Percentiles rank a stretch among this genome's conserved stretches.
Evolutionary conservation across 1,139 yeast species (phyloP).

Genomic region (Lipomyces yarrowii): DNA sequence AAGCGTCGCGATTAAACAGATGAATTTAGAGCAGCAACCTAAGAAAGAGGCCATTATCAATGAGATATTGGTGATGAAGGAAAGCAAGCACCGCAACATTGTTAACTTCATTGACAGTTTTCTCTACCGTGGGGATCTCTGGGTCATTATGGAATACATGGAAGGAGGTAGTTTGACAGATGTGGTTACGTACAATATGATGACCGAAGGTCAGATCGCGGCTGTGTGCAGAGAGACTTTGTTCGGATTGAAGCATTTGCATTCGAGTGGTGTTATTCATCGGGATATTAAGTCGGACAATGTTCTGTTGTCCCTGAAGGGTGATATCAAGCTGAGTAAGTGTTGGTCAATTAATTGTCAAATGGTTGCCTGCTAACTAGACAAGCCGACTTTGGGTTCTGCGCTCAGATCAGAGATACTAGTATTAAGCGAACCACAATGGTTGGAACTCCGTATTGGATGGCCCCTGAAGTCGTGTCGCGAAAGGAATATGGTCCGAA

Average conservation of each 20-base stretch:
- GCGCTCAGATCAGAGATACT: conserved; percentile 91
- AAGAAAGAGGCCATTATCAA: conserved; percentile 91
- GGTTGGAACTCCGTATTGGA: conserved; percentile 99
- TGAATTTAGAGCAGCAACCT: conserved; percentile 91
- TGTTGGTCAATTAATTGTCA: conserved; percentile 38
- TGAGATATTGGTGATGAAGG: conserved; percentile 95
- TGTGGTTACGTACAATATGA: conserved; percentile 90
- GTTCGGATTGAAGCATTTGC: conserved; percentile 78
- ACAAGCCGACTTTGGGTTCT: conserved; percentile 62
- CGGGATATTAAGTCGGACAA: conserved; percentile 96
- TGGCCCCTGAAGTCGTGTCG: conserved; percentile 98
- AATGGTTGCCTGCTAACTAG: not conserved
- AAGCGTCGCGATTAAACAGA: conserved; percentile 89
- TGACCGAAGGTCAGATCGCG: conserved; percentile 97
- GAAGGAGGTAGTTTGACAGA: conserved; percentile 97
- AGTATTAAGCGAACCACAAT: conserved; percentile 89
- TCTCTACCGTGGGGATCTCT: conserved; percentile 64
- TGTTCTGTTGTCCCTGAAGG: conserved; percentile 75
- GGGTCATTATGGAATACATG: conserved; percentile 99
- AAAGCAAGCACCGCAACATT: conserved; percentile 85
- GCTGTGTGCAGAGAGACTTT: conserved; percentile 89
- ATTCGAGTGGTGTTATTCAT: conserved; percentile 92
- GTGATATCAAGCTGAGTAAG: conserved; percentile 76
- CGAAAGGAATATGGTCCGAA: conserved; percentile 95
- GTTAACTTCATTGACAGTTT: conserved; percentile 92